These are phyloP conservation scores for Sphagnum tenellum DNA, from an alignment of 225 moss, liverwort and hornwort species.

Conservation along the genomic window DNA sequence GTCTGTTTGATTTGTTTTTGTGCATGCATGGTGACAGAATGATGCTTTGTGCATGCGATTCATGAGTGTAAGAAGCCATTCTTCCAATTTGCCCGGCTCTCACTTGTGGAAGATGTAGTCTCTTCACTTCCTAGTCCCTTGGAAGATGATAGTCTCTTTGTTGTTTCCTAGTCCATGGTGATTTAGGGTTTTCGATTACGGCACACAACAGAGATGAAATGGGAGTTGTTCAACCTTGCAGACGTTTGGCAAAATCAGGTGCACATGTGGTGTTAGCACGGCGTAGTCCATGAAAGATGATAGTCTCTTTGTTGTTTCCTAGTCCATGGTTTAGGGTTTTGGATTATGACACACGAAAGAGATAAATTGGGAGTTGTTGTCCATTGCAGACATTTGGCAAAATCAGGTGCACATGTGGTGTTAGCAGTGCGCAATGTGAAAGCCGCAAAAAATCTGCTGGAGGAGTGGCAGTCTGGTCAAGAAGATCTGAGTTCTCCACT, in stretches of 20 bases:
- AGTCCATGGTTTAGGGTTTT: background rate
- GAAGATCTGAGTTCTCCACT: constrained; percentile 24
- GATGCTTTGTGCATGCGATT: too few relatives aligned
- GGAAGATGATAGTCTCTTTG: too few relatives aligned
- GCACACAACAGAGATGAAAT: background rate
- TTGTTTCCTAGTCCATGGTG: too few relatives aligned
- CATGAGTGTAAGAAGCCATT: too few relatives aligned
- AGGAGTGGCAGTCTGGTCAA: constrained; percentile 41
- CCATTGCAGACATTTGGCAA: constrained; percentile 53
- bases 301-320: background rate
- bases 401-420: constrained; percentile 56
- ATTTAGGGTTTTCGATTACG: background rate
- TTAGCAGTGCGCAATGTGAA: constrained; percentile 62
- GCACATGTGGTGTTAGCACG: too few relatives aligned
- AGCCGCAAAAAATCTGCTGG: constrained; percentile 43
- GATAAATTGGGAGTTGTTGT: background rate
- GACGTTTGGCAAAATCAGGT: too few relatives aligned
- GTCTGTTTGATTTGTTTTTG: too few relatives aligned
- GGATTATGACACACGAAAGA: background rate
- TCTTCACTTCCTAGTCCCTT: too few relatives aligned
- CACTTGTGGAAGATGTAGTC: too few relatives aligned
- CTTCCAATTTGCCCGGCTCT: too few relatives aligned
- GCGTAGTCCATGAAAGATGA: too few relatives aligned
- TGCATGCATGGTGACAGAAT: too few relatives aligned
- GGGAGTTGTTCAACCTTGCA: background rate